phyloP scores from a whole-genome alignment of 2,329 filamentous ascomycete genomes.

The Sporothrix inflata region DNA sequence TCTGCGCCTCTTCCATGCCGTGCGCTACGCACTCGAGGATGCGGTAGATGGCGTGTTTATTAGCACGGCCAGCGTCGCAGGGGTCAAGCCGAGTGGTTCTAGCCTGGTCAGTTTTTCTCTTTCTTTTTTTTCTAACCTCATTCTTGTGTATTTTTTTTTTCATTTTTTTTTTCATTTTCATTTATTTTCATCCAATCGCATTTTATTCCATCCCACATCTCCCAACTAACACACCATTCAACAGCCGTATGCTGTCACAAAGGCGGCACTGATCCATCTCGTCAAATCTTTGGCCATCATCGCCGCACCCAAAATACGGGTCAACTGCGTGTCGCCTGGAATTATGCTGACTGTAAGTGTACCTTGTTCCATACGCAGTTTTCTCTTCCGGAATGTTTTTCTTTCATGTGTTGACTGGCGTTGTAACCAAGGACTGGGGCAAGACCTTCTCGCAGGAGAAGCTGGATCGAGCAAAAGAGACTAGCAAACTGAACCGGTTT shows the following conservation, averaged over 20 bases:
- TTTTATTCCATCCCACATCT: neutral
- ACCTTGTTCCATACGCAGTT: neutral
- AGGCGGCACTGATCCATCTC: constrained; percentile 69
- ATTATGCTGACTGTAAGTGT: constrained; percentile 51
- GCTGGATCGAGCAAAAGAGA: constrained; percentile 57
- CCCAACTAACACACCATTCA: neutral
- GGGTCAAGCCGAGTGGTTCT: constrained; percentile 65
- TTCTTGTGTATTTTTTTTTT: neutral
- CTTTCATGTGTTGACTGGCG: neutral
- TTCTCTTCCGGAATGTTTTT: neutral
- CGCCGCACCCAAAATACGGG: constrained; percentile 57
- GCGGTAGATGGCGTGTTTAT: constrained; percentile 62
- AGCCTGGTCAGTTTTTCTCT: constrained; percentile 49
- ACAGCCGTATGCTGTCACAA: constrained; percentile 74
- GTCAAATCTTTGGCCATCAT: constrained; percentile 57
- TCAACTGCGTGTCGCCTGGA: constrained; percentile 62
- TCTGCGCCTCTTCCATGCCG: constrained; percentile 61
- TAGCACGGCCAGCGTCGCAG: constrained; percentile 66
- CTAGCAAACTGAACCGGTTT: constrained; percentile 62
- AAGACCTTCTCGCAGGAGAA: constrained; percentile 59
- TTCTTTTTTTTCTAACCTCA: neutral
- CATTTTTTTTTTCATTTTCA: neutral
- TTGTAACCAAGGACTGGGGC: constrained; percentile 60
- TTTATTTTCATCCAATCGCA: neutral
- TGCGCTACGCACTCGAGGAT: constrained; percentile 57